Evolutionary conservation across 1,284 basidiomycete genomes (phyloP).

Genomic region (Polyporus tsugae): DNA sequence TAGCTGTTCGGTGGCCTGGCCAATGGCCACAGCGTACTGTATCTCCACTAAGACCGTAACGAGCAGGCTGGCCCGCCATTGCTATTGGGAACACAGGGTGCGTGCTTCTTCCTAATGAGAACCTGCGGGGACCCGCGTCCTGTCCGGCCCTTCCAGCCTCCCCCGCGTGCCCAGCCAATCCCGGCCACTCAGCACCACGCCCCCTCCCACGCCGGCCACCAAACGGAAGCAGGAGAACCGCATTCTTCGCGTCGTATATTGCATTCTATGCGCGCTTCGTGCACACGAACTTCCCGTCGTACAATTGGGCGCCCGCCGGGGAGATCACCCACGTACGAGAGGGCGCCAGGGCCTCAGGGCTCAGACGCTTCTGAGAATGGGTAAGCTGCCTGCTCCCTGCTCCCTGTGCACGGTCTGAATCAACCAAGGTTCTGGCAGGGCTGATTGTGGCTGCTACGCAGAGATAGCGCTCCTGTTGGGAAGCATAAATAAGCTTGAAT

Average conservation of each 20-base stretch:
- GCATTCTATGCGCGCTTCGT: slow-evolving; percentile 3
- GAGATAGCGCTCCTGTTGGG: slow-evolving; percentile 5
- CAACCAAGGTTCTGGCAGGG: not conserved
- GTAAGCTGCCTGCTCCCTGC: not conserved
- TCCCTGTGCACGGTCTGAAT: not conserved
- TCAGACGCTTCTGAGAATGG: not conserved
- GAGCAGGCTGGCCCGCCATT: not conserved
- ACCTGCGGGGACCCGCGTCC: slow-evolving; percentile 4
- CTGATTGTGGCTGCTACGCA: not conserved
- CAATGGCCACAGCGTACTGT: not conserved
- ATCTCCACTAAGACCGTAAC: not conserved
- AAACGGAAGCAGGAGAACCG: slow-evolving; percentile 2
- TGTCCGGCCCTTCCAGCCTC: not conserved
- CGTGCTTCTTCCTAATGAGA: not conserved
- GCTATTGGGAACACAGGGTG: not conserved
- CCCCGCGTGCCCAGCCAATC: not conserved
- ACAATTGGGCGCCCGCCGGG: not conserved
- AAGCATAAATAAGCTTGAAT: slow-evolving; percentile 22
- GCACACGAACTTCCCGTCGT: not conserved
- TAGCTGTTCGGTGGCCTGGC: not conserved
- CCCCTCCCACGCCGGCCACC: slow-evolving; percentile 5
- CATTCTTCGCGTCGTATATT: slow-evolving; percentile 3
- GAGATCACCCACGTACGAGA: not conserved
- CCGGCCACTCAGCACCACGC: not conserved
- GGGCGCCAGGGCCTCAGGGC: slow-evolving; percentile 1